phyloP scores from a whole-genome alignment of 1,139 yeast species.

The Martiniozyma asiatica region DNA sequence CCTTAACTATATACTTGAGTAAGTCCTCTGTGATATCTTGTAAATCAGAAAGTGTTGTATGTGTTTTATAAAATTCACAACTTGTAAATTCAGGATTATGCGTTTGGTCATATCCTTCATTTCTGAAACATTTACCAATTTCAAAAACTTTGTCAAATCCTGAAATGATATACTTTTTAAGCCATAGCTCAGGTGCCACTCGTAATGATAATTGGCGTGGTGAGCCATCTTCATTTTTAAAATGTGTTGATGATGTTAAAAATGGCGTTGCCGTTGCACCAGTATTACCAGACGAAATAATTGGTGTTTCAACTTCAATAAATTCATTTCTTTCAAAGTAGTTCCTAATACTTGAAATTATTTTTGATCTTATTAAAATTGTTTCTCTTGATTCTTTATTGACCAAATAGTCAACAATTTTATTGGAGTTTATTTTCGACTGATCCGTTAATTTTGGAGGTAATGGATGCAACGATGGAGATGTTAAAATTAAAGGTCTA shows the following conservation, averaged over 20 bases:
- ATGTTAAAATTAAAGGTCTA: constrained; percentile 34
- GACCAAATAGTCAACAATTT: constrained; percentile 67
- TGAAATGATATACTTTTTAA: constrained; percentile 65
- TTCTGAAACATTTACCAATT: constrained; percentile 74
- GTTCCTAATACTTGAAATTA: constrained; percentile 42
- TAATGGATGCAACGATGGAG: constrained; percentile 62
- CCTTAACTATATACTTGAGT: constrained; percentile 28
- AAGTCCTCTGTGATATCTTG: constrained; percentile 54
- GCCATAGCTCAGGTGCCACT: constrained; percentile 93
- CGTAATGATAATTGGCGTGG: constrained; percentile 43
- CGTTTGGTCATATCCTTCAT: constrained; percentile 86
- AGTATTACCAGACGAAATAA: constrained; percentile 56
- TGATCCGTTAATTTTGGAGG: constrained; percentile 52
- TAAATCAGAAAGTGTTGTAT: constrained; percentile 55
- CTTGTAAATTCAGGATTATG: constrained; percentile 95
- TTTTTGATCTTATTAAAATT: constrained; percentile 40
- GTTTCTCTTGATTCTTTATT: constrained; percentile 37
- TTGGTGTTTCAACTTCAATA: constrained; percentile 81
- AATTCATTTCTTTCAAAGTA: constrained; percentile 49
- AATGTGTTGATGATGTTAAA: constrained; percentile 39
- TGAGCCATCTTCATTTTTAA: constrained; percentile 24
- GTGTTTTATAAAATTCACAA: constrained; percentile 86
- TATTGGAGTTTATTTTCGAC: constrained; percentile 48
- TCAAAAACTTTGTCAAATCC: constrained; percentile 86
- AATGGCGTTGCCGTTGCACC: constrained; percentile 92